Evolutionary conservation across 169 alveolate genomes (phyloP).

Genomic region (Cryptosporidium sp.): DNA sequence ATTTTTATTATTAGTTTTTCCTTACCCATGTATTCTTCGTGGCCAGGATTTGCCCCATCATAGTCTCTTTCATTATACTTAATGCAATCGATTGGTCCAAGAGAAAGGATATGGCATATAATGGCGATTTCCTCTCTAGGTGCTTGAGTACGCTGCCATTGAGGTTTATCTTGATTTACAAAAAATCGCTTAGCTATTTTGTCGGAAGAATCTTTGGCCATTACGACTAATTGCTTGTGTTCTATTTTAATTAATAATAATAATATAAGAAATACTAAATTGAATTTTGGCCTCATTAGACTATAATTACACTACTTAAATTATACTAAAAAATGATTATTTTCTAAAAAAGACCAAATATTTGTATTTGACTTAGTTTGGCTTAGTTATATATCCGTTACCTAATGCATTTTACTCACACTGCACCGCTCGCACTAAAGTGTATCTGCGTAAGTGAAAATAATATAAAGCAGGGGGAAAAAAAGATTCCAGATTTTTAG

Average conservation of each 20-base stretch:
- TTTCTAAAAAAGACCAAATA: not conserved
- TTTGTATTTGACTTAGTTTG: not conserved
- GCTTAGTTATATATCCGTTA: not conserved
- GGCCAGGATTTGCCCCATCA: constrained; percentile 74
- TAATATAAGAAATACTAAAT: not conserved
- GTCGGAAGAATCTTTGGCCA: constrained; percentile 48
- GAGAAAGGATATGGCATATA: constrained; percentile 69
- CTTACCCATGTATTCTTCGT: constrained; percentile 70
- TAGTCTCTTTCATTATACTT: constrained; percentile 57
- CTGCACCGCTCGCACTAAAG: constrained; percentile 48
- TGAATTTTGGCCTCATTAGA: not conserved
- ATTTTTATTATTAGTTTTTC: not conserved
- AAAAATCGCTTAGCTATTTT: constrained; percentile 54
- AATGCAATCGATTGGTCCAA: constrained; percentile 42
- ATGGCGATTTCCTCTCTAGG: constrained; percentile 74
- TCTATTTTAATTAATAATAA: not conserved
- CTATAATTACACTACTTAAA: not conserved
- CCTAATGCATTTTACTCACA: constrained; percentile 38
- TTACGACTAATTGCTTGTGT: not conserved
- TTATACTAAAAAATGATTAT: not conserved
- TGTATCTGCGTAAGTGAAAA: constrained; percentile 6
- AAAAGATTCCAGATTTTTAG: not conserved
- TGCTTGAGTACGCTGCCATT: constrained; percentile 73
- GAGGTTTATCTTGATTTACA: constrained; percentile 51
- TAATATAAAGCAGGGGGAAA: not conserved